A percentile compares a stretch with the other conserved stretches of the same genome.
Conservation (phyloP, 352 stramenopile genomes). For the Globisporangium heterothallicum region DNA sequence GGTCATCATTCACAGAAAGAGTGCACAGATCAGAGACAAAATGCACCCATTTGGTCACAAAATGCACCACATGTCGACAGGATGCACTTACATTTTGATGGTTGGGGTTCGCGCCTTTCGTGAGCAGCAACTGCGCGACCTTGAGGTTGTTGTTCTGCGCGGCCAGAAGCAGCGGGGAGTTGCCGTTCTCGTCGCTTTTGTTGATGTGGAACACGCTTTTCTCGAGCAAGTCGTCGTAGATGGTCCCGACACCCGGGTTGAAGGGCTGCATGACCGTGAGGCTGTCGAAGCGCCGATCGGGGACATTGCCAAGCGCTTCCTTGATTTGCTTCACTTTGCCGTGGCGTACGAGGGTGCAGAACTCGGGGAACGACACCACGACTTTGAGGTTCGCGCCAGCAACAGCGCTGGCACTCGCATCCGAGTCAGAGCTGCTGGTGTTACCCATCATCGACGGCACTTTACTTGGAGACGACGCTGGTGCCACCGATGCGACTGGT, state of each 20-base stretch:
- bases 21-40: neutral
- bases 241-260: constrained; percentile 78
- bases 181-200: constrained; percentile 87
- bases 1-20: neutral
- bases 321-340: constrained; percentile 87
- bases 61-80: neutral
- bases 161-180: constrained; percentile 84
- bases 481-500: too few relatives aligned
- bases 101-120: constrained; percentile 88
- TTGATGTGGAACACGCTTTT: constrained; percentile 88
- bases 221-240: constrained; percentile 88
- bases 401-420: constrained; percentile 1
- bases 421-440: neutral
- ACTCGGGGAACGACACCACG: constrained; percentile 65
- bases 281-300: constrained; percentile 84
- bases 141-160: constrained; percentile 87
- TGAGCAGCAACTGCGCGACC: constrained; percentile 87
- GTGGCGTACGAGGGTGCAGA: constrained; percentile 81
- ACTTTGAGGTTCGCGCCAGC: constrained; percentile 24
- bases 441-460: neutral
- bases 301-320: constrained; percentile 75
- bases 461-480: neutral
- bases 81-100: constrained; percentile 75
- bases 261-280: constrained; percentile 67
- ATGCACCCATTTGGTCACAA: neutral